phyloP scores from a whole-genome alignment of 2,329 filamentous ascomycete genomes.

The Fusarium nisikadoi region DNA sequence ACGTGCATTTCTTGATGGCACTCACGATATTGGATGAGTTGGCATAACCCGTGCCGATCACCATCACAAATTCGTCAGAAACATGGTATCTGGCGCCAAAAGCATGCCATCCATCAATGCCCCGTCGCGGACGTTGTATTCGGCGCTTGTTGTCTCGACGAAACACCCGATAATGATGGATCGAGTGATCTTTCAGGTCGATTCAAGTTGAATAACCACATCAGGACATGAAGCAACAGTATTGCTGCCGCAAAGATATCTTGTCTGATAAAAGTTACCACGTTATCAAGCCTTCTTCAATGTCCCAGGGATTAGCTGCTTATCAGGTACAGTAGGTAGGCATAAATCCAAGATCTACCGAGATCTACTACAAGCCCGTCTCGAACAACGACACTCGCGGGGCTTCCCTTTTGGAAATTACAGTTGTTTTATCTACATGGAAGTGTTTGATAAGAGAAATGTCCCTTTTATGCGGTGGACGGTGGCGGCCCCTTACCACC shows the following conservation, averaged over 20 bases:
- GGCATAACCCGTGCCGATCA: constrained; percentile 18
- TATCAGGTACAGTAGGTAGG: neutral
- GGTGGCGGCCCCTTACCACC: constrained; percentile 5
- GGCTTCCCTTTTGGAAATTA: constrained; percentile 13
- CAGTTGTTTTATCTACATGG: constrained; percentile 21
- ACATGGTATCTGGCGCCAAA: neutral
- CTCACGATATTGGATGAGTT: neutral
- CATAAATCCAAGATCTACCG: constrained; percentile 22
- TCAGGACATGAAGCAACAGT: neutral
- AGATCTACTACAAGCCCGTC: constrained; percentile 21
- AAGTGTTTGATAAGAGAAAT: constrained; percentile 8
- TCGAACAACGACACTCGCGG: constrained; percentile 1
- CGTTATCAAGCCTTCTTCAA: constrained; percentile 11
- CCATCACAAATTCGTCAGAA: constrained; percentile 10
- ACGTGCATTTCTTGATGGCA: constrained; percentile 8
- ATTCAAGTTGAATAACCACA: constrained; percentile 6
- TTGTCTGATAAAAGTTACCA: neutral
- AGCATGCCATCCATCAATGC: neutral
- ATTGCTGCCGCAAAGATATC: neutral
- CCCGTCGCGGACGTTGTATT: neutral
- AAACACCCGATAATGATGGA: constrained; percentile 3
- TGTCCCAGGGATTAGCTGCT: neutral
- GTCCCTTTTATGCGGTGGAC: constrained; percentile 8
- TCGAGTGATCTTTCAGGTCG: constrained; percentile 1
- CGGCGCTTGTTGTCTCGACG: neutral